Conservation (phyloP, 1,284 basidiomycete genomes). For the Boletus smithii region DNA sequence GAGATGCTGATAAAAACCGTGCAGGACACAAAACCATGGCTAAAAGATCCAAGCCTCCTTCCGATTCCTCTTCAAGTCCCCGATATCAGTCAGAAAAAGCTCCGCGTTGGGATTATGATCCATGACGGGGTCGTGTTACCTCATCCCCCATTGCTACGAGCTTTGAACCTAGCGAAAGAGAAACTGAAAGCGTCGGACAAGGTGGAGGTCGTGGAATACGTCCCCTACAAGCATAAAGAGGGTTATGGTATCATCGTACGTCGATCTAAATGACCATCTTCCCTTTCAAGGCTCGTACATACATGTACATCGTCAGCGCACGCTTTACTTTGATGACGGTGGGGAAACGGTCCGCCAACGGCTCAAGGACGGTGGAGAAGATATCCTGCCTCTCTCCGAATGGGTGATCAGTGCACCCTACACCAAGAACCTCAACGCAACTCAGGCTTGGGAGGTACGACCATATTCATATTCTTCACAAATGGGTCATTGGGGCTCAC, state of each 20-base stretch:
- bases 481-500: not conserved
- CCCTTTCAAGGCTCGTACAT: not conserved
- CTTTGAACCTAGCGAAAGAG: slow-evolving; percentile 36
- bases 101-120: slow-evolving; percentile 45
- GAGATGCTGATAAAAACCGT: slow-evolving; percentile 40
- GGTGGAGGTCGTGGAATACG: slow-evolving; percentile 41
- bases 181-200: slow-evolving; percentile 39
- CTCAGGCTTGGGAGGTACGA: slow-evolving; percentile 34
- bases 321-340: slow-evolving; percentile 28
- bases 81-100: slow-evolving; percentile 24
- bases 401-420: slow-evolving; percentile 28
- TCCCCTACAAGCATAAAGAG: slow-evolving; percentile 37
- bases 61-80: slow-evolving; percentile 38
- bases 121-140: slow-evolving; percentile 47
- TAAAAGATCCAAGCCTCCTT: slow-evolving; percentile 39
- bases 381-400: slow-evolving; percentile 30
- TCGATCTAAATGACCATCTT: not conserved
- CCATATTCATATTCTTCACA: not conserved
- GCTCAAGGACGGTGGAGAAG: slow-evolving; percentile 30
- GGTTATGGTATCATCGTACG: slow-evolving; percentile 35
- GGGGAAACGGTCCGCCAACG: slow-evolving; percentile 21
- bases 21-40: slow-evolving; percentile 41
- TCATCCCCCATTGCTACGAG: slow-evolving; percentile 44
- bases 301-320: slow-evolving; percentile 5
- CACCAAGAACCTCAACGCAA: slow-evolving; percentile 25